Conservation (phyloP, 257 asterid species). For the Ajuga chamaepitys region DNA sequence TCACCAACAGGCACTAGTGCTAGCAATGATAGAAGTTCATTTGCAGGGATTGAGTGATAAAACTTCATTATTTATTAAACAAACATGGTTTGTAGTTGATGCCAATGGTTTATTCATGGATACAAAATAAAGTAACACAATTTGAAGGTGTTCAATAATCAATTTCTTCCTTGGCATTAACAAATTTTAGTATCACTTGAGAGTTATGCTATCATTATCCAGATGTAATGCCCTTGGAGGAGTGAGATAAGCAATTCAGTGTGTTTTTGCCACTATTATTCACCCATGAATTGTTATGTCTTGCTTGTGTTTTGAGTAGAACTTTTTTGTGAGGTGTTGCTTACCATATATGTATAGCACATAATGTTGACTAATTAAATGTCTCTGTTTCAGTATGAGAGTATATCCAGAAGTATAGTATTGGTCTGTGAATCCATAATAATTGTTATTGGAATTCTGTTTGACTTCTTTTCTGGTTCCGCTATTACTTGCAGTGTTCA, state of each 20-base stretch:
- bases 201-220: conserved; percentile 6
- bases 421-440: no score
- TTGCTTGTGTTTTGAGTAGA: neutral
- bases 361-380: no score
- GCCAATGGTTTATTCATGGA: neutral
- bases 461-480: no score
- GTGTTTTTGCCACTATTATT: neutral
- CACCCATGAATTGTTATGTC: neutral
- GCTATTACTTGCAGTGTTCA: no score
- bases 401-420: no score
- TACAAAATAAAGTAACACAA: conserved; percentile 4
- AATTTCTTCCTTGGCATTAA: neutral
- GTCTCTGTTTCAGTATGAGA: no score
- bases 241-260: conserved; percentile 1
- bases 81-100: neutral
- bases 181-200: neutral
- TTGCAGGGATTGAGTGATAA: no score
- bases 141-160: conserved; percentile 3
- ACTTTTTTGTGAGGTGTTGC: neutral
- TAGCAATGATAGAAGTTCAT: conserved; percentile 11
- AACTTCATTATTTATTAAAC: neutral
- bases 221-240: conserved; percentile 8
- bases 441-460: no score
- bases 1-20: conserved; percentile 1
- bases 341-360: no score